Evolutionary conservation across 2,329 filamentous ascomycete species (phyloP).

Genomic region (Trichoderma asperellum): DNA sequence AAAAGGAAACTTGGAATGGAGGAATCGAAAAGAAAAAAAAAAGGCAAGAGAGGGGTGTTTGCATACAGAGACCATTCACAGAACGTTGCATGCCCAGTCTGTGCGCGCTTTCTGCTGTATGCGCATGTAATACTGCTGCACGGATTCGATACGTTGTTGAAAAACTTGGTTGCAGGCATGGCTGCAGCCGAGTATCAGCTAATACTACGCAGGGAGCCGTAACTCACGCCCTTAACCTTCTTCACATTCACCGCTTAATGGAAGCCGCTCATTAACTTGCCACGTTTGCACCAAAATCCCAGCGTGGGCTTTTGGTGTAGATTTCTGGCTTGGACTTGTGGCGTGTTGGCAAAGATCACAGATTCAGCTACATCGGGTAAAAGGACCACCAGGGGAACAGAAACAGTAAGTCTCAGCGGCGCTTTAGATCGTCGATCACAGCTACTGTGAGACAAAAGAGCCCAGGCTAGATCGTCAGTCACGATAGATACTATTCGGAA

Average conservation of each 20-base stretch:
- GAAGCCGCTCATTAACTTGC: not conserved
- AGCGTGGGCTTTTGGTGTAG: not conserved
- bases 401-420: not conserved
- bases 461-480: not conserved
- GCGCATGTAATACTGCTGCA: not conserved
- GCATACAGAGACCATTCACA: not conserved
- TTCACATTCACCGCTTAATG: conserved; percentile 16
- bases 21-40: too few species aligned
- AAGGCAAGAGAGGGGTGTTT: not conserved
- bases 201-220: not conserved
- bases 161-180: not conserved
- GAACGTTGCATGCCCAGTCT: not conserved
- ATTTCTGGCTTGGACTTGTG: not conserved
- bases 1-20: not conserved
- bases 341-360: not conserved
- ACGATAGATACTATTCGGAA: not conserved
- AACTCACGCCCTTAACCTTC: not conserved
- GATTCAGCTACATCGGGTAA: not conserved
- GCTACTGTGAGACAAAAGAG: not conserved
- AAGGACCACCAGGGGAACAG: not conserved
- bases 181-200: conserved; percentile 12
- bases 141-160: not conserved
- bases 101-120: not conserved
- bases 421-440: not conserved
- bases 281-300: not conserved